Percentiles rank a stretch among this genome's conserved stretches.
Conservation (phyloP, 139 green algal genomes). For the Picochlorum sp. region DNA sequence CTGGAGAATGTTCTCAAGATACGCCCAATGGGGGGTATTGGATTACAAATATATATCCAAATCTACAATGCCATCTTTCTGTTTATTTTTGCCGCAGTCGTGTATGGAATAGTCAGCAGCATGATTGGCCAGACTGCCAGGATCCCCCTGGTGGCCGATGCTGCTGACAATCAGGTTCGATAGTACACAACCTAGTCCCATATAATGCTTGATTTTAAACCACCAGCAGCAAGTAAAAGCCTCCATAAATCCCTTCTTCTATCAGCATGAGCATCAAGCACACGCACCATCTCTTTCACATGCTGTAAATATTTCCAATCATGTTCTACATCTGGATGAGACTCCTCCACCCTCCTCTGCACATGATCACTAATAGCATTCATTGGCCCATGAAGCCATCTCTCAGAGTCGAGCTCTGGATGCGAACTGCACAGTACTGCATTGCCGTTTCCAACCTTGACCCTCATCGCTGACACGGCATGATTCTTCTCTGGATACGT, state of each 20-base stretch:
- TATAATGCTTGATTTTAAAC: not conserved
- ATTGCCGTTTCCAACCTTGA: slow-evolving; percentile 14
- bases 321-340: not conserved
- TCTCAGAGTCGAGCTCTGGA: slow-evolving; percentile 48
- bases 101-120: slow-evolving; percentile 63
- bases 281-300: not conserved
- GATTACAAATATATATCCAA: slow-evolving; percentile 52
- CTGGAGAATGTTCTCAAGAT: slow-evolving; percentile 36
- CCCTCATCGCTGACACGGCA: slow-evolving; percentile 15
- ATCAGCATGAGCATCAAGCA: not conserved
- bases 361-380: not conserved
- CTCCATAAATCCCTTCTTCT: not conserved
- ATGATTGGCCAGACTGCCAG: slow-evolving; percentile 52
- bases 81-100: slow-evolving; percentile 59
- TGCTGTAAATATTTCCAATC: not conserved
- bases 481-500: slow-evolving; percentile 9
- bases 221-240: not conserved
- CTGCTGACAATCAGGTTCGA: slow-evolving; percentile 63
- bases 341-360: not conserved
- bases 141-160: slow-evolving; percentile 69
- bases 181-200: slow-evolving; percentile 4
- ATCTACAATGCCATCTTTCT: slow-evolving; percentile 75
- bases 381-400: not conserved
- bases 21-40: slow-evolving; percentile 35
- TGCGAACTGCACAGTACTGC: slow-evolving; percentile 47